These are phyloP conservation scores for Dothistroma pini DNA, from an alignment of 2,329 filamentous ascomycete genomes.

Conservation along the genomic window DNA sequence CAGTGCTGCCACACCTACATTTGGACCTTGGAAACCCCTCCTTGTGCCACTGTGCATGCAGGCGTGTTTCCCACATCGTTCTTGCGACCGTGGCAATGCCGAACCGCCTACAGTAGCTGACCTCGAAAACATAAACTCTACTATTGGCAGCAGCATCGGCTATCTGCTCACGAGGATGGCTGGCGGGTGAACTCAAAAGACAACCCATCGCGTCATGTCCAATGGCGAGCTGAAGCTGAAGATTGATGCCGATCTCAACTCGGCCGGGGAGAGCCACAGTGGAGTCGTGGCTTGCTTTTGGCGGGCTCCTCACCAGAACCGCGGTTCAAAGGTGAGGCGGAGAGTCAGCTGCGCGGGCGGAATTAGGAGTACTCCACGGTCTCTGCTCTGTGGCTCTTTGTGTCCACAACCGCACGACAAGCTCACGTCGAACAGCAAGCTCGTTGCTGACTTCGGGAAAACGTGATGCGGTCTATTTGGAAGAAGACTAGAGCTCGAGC, in stretches of 20 bases:
- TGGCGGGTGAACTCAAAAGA: neutral
- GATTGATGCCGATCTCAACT: neutral
- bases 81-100: neutral
- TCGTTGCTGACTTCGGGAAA: neutral
- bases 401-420: too few species aligned
- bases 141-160: constrained; percentile 7
- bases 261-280: constrained; percentile 1
- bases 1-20: neutral
- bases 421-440: constrained; percentile 4
- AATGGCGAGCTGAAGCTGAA: constrained; percentile 2
- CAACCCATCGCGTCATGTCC: constrained; percentile 4
- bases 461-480: neutral
- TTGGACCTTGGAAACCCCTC: neutral
- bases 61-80: neutral
- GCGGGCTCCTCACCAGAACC: neutral
- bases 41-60: neutral
- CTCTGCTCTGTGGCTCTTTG: neutral
- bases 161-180: neutral
- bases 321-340: neutral
- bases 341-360: neutral
- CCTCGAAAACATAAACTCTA: constrained; percentile 1
- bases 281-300: neutral
- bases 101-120: neutral
- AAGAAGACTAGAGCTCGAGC: neutral
- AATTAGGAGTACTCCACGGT: neutral